A percentile compares a stretch with the other conserved stretches of the same genome.
phyloP scores from a whole-genome alignment of 2,329 filamentous ascomycete species.

The Claviceps pazoutovae region DNA sequence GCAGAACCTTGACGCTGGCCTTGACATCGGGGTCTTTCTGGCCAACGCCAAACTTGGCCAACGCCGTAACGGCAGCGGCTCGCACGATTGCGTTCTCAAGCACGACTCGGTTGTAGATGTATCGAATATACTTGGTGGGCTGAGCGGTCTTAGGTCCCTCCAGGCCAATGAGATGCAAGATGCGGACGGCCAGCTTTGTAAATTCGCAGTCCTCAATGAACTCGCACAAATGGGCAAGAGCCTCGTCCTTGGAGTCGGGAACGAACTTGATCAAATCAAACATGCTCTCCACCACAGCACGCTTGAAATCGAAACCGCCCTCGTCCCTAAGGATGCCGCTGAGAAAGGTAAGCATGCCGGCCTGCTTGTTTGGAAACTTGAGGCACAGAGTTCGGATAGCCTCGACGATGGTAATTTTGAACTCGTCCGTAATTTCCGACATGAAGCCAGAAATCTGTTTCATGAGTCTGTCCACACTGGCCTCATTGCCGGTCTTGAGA shows the following conservation, averaged over 20 bases:
- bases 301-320: slow-evolving; percentile 97
- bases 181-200: slow-evolving; percentile 90
- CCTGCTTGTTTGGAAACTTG: slow-evolving; percentile 97
- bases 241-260: slow-evolving; percentile 68
- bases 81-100: slow-evolving; percentile 93
- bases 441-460: slow-evolving; percentile 98
- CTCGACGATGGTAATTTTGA: slow-evolving; percentile 99
- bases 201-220: slow-evolving; percentile 99
- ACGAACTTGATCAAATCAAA: slow-evolving; percentile 99
- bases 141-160: slow-evolving; percentile 92
- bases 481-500: slow-evolving; percentile 95
- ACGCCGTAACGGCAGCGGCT: slow-evolving; percentile 84
- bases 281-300: slow-evolving; percentile 95
- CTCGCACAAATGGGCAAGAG: slow-evolving; percentile 89
- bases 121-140: slow-evolving; percentile 96
- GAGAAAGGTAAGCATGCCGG: slow-evolving; percentile 92
- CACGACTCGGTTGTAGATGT: slow-evolving; percentile 98
- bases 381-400: slow-evolving; percentile 91
- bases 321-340: slow-evolving; percentile 94
- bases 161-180: slow-evolving; percentile 82
- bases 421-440: slow-evolving; percentile 97
- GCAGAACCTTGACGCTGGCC: slow-evolving; percentile 81
- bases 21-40: slow-evolving; percentile 96
- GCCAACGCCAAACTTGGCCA: slow-evolving; percentile 93
- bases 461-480: slow-evolving; percentile 92